Conservation (phyloP, 2,329 filamentous ascomycete species). For the Berkeleyomyces rouxiae region DNA sequence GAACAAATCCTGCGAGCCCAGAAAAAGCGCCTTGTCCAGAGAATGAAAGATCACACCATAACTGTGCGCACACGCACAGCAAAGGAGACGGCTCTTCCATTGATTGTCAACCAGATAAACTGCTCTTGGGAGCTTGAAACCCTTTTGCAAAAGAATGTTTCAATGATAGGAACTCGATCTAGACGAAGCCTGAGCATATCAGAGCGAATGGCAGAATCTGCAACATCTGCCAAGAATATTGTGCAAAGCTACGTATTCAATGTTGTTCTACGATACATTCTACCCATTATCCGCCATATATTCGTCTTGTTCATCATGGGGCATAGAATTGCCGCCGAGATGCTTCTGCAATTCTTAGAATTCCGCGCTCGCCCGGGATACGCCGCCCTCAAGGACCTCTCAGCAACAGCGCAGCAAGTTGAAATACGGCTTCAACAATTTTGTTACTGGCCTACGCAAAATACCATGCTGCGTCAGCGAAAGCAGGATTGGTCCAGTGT, state of each 20-base stretch:
- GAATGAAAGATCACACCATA: conserved; percentile 77
- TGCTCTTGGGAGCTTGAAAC: conserved; percentile 83
- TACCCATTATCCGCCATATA: conserved; percentile 53
- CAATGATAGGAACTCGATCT: conserved; percentile 62
- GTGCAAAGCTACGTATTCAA: conserved; percentile 53
- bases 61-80: conserved; percentile 57
- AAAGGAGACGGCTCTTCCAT: conserved; percentile 65
- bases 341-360: conserved; percentile 63
- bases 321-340: conserved; percentile 67
- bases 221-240: conserved; percentile 67
- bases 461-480: conserved; percentile 72
- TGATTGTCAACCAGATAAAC: conserved; percentile 85
- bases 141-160: conserved; percentile 75
- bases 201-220: conserved; percentile 85
- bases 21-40: conserved; percentile 57
- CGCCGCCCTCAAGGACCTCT: conserved; percentile 84
- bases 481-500: conserved; percentile 92
- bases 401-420: conserved; percentile 89
- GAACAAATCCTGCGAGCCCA: conserved; percentile 40
- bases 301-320: conserved; percentile 68
- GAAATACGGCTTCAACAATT: conserved; percentile 96
- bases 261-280: conserved; percentile 55
- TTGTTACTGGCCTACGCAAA: conserved; percentile 97
- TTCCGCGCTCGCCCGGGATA: conserved; percentile 65
- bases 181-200: conserved; percentile 83